Percentiles rank a stretch among this genome's conserved stretches.
These are phyloP conservation scores for Porcisia hertigi DNA, from an alignment of 208 protist genomes.

Conservation along the genomic window DNA sequence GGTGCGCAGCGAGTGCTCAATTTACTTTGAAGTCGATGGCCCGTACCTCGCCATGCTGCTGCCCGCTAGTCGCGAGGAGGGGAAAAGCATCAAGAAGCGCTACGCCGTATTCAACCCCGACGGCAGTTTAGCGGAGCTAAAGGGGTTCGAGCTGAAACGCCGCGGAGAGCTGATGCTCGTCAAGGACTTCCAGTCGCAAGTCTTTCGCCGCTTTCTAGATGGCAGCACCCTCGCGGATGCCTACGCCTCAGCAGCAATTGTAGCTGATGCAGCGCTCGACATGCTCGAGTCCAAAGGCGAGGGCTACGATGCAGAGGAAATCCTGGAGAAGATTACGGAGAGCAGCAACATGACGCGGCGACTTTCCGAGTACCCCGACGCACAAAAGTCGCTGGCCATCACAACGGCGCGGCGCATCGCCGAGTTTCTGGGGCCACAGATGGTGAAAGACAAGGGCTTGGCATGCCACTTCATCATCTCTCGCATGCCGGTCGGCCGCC, in stretches of 20 bases:
- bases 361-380: constrained; percentile 96
- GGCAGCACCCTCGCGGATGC: constrained; percentile 95
- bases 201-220: constrained; percentile 97
- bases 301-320: constrained; percentile 93
- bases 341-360: constrained; percentile 96
- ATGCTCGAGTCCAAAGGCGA: constrained; percentile 93
- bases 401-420: constrained; percentile 97
- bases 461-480: constrained; percentile 98
- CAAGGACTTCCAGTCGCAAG: constrained; percentile 98
- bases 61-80: constrained; percentile 98
- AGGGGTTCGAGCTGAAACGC: constrained; percentile 99
- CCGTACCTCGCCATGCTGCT: constrained; percentile 99
- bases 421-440: constrained; percentile 98
- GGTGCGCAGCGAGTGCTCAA: constrained; percentile 95
- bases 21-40: constrained; percentile 99
- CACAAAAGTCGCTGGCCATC: constrained; percentile 98
- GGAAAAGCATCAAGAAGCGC: constrained; percentile 98
- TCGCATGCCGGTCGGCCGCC: constrained; percentile 91
- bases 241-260: constrained; percentile 95
- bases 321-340: constrained; percentile 98
- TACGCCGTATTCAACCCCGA: constrained; percentile 99
- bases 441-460: constrained; percentile 98
- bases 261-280: constrained; percentile 98
- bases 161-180: constrained; percentile 99
- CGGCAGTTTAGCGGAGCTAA: constrained; percentile 98